Conservation (phyloP, 1,139 yeast genomes). For the Eremothecium sinecaudum region DNA sequence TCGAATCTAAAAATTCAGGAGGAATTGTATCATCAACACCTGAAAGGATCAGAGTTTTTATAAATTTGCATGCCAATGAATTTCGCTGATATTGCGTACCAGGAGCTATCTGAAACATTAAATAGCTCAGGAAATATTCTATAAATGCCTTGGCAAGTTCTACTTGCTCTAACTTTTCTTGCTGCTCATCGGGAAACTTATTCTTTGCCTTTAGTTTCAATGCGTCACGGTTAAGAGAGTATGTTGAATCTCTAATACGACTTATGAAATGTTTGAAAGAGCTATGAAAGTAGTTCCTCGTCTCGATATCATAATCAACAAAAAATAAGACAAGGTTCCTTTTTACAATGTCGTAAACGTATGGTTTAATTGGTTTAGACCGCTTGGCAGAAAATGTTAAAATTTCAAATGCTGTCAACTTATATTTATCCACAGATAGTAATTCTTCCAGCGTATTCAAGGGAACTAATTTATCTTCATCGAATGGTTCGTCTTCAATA, state of each 20-base stretch:
- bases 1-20: constrained; percentile 27
- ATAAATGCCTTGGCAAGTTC: constrained; percentile 36
- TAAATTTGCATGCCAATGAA: constrained; percentile 42
- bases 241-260: constrained; percentile 59
- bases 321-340: constrained; percentile 42
- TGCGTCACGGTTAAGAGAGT: constrained; percentile 44
- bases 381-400: constrained; percentile 54
- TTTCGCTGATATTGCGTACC: constrained; percentile 62
- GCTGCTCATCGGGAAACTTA: constrained; percentile 33
- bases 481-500: constrained; percentile 44
- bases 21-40: constrained; percentile 46
- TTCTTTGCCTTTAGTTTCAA: constrained; percentile 33
- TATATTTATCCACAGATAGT: constrained; percentile 39
- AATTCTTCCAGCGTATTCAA: constrained; percentile 33
- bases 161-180: constrained; percentile 27
- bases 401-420: constrained; percentile 52
- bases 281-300: constrained; percentile 56
- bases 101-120: constrained; percentile 44
- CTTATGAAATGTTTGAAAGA: constrained; percentile 49
- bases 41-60: constrained; percentile 42
- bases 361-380: constrained; percentile 44
- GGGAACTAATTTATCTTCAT: constrained; percentile 34
- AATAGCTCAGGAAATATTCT: constrained; percentile 34
- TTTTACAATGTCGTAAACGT: constrained; percentile 38
- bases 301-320: constrained; percentile 56